Conservation (phyloP, 495 filamentous ascomycete genomes). For the Trichocladium antarcticum region DNA sequence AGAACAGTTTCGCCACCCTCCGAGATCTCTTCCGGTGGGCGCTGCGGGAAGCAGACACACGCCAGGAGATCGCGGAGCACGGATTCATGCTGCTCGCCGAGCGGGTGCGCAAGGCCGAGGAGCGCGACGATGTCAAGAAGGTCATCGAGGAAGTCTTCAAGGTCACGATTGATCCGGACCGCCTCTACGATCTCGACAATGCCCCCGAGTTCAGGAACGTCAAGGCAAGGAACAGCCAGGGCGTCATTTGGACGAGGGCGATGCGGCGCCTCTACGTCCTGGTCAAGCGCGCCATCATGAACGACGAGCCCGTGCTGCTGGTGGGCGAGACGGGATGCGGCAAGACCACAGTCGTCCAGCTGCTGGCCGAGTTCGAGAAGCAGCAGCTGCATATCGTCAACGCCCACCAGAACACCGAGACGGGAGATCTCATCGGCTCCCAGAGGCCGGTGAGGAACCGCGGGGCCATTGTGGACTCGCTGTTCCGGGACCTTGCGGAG, state of each 20-base stretch:
- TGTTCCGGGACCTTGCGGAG: slow-evolving; percentile 50
- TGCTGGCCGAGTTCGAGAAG: slow-evolving; percentile 67
- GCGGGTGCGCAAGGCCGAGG: slow-evolving; percentile 81
- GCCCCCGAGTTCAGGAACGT: slow-evolving; percentile 47
- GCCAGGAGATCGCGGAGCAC: slow-evolving; percentile 80
- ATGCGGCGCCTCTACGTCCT: slow-evolving; percentile 86
- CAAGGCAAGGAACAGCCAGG: slow-evolving; percentile 37
- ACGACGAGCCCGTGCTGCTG: slow-evolving; percentile 87
- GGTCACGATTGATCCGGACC: slow-evolving; percentile 61
- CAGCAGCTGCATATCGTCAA: slow-evolving; percentile 80
- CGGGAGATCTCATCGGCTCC: slow-evolving; percentile 91
- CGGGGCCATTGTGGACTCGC: slow-evolving; percentile 51
- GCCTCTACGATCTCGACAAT: slow-evolving; percentile 51
- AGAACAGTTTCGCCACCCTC: slow-evolving; percentile 92
- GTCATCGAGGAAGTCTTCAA: slow-evolving; percentile 92
- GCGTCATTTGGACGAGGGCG: slow-evolving; percentile 84
- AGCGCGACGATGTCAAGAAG: slow-evolving; percentile 69
- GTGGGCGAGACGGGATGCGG: slow-evolving; percentile 96
- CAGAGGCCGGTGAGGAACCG: slow-evolving; percentile 86
- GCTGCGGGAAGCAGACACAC: slow-evolving; percentile 68
- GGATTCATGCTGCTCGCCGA: slow-evolving; percentile 95
- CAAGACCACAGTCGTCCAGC: slow-evolving; percentile 92
- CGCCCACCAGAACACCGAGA: slow-evolving; percentile 94
- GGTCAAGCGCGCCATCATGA: slow-evolving; percentile 69
- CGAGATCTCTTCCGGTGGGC: slow-evolving; percentile 97